phyloP scores from a whole-genome alignment of 441 rosid species.

The Erysimum pusillum region DNA sequence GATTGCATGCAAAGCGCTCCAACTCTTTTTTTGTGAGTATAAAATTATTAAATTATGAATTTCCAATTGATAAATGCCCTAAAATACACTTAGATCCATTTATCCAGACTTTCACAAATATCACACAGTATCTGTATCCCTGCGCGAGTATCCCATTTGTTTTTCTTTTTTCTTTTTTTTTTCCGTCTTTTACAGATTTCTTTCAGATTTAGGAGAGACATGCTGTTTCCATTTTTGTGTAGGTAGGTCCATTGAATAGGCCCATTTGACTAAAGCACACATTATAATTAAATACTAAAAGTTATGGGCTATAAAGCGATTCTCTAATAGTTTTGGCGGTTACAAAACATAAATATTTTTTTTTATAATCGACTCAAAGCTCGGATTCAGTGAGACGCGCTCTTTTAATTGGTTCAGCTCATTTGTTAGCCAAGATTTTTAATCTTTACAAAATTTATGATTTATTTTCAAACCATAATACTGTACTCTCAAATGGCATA shows the following conservation, averaged over 20 bases:
- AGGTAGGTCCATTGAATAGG: constrained; percentile 1
- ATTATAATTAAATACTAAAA: not conserved
- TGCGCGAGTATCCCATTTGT: not conserved
- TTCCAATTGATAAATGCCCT: not conserved
- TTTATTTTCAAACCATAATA: too few relatives aligned
- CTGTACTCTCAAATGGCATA: too few relatives aligned
- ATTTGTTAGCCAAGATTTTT: too few relatives aligned
- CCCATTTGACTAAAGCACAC: constrained; percentile 6
- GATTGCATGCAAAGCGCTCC: constrained; percentile 16
- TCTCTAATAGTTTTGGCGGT: not conserved
- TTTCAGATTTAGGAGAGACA: not conserved
- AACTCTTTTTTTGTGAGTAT: too few relatives aligned
- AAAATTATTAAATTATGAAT: not conserved
- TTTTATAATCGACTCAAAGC: not conserved
- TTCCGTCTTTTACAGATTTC: not conserved
- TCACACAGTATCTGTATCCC: not conserved
- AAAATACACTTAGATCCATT: not conserved
- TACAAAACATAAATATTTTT: not conserved
- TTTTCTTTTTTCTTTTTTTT: not conserved
- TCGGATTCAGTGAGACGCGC: not conserved
- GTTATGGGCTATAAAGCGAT: not conserved
- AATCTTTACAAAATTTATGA: too few relatives aligned
- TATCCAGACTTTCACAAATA: not conserved
- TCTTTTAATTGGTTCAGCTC: too few relatives aligned
- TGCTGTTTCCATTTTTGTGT: not conserved